Conservation (phyloP, 176 grass and related monocot genomes). For the Musa troglodytarum region DNA sequence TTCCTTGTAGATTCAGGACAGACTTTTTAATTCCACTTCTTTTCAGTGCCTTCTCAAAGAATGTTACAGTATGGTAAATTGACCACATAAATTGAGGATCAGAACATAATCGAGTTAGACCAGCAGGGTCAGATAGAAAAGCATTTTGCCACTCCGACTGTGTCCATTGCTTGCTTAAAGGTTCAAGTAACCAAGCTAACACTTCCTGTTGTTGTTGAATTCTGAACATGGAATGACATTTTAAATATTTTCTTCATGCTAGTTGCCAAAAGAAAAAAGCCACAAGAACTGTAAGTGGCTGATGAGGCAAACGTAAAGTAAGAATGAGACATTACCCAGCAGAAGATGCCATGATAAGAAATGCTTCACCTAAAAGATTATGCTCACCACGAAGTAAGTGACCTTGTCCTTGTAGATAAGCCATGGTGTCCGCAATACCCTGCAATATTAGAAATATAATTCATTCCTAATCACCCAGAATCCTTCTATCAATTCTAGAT, state of each 20-base stretch:
- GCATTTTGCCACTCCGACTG: constrained; percentile 86
- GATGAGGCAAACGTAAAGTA: constrained; percentile 6
- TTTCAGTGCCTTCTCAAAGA: constrained; percentile 95
- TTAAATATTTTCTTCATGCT: neutral
- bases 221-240: constrained; percentile 34
- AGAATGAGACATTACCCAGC: constrained; percentile 49
- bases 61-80: constrained; percentile 81
- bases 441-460: constrained; percentile 20
- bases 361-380: constrained; percentile 95
- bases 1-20: constrained; percentile 36
- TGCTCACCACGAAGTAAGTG: constrained; percentile 76
- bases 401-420: constrained; percentile 87
- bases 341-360: constrained; percentile 93
- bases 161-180: constrained; percentile 77
- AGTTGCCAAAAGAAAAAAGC: neutral
- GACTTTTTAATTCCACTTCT: constrained; percentile 73
- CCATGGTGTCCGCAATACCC: constrained; percentile 93
- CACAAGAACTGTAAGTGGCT: constrained; percentile 1
- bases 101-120: constrained; percentile 57
- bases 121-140: constrained; percentile 73
- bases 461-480: neutral
- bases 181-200: constrained; percentile 86
- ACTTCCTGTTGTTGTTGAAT: constrained; percentile 96
- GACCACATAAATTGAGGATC: constrained; percentile 94
- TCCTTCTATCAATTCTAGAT: neutral